Evolutionary conservation across 2,329 filamentous ascomycete species (phyloP).

Genomic region (Penicillium paneum): DNA sequence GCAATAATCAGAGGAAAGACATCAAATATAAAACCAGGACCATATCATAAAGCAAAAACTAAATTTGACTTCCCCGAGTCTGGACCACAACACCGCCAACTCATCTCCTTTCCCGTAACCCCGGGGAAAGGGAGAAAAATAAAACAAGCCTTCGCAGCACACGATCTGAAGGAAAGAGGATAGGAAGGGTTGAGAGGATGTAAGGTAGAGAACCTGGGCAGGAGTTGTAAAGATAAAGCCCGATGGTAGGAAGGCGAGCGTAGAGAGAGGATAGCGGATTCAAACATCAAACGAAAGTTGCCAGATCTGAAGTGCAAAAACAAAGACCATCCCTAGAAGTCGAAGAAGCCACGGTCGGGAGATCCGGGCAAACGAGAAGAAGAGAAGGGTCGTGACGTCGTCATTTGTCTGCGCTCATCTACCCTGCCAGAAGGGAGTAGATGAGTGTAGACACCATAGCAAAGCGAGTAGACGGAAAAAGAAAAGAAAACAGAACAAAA

Average conservation of each 20-base stretch:
- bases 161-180: background rate
- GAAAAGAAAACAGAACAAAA: too few species aligned
- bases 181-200: background rate
- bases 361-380: constrained; percentile 19
- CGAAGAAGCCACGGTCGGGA: constrained; percentile 22
- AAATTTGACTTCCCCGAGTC: constrained; percentile 4
- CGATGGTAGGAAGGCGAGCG: background rate
- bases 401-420: constrained; percentile 20
- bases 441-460: constrained; percentile 4
- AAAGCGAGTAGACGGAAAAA: background rate
- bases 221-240: constrained; percentile 1
- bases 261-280: background rate
- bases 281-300: constrained; percentile 2
- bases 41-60: background rate
- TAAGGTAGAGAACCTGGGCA: background rate
- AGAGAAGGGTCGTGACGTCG: constrained; percentile 34
- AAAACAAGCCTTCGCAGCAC: constrained; percentile 5
- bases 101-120: background rate
- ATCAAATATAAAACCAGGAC: background rate
- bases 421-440: background rate
- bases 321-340: constrained; percentile 24
- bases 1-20: background rate
- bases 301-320: constrained; percentile 9
- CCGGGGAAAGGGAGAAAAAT: background rate
- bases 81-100: constrained; percentile 7